Evolutionary conservation across 768 basidiomycete species (phyloP), one percentile per base, ranked within the genome.

Genomic region (Termitomyces sp.): DNA sequence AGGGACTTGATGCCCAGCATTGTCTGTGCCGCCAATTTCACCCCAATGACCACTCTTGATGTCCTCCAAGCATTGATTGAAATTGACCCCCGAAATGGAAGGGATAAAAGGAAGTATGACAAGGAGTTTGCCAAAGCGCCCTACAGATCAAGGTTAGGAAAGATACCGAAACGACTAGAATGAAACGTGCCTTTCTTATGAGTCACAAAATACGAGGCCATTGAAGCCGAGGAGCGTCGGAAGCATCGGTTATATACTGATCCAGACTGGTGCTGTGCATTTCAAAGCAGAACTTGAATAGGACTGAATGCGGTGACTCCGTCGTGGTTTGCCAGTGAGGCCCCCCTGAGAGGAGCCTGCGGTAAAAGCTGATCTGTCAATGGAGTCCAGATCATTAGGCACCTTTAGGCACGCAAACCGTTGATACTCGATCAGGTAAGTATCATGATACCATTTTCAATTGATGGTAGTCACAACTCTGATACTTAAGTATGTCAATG

Each of bases 21-120:
- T 72, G 59, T 75, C 67, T 16, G 65, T 69, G 4, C 68, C 71
- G 3, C 72, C 73, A 1, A 57, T 45, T 20, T 56, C 16, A 7
- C 68, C 68, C 20, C 36, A 61, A 3, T 4, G 22, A 2, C 69
- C 70, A 18, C 38, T 55, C 18, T 49, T 55, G 28, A 72, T 54
- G 2, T 68, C 64, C 4, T 28, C 22, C 15, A 73, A 62, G 56
- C 73, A 74, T 32, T 67, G 49, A 5, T 55, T 35, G 40, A 72
- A 67, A 35, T 72, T 62, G 11, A 64, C 60, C 6, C 59, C 62
- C 2, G 53, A 24, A 16, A 55, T 50, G 16, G n/a, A 12, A 36
- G 20, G 28, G 24, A 57, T 4, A 15, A 7, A 49, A 13, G 55
- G 38, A 45, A 62, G 45, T n/a, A 58, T 35, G 22, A 57, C 4